Evolutionary conservation across 805 yeast species (phyloP).

Genomic region (Candida pseudofarinosa): DNA sequence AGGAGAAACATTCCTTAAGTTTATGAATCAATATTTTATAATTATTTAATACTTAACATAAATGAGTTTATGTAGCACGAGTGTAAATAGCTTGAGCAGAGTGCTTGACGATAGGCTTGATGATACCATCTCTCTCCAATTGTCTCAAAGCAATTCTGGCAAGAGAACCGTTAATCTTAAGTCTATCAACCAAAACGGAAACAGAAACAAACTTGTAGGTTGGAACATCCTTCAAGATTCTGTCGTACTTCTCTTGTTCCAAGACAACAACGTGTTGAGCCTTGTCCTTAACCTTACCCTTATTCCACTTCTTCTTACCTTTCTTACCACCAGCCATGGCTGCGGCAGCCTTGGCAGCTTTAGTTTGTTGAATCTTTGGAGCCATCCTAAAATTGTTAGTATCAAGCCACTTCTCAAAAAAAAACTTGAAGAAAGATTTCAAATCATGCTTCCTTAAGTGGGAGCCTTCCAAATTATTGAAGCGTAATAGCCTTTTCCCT

Average conservation of each 20-base stretch:
- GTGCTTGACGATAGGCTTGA: constrained; percentile 91
- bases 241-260: constrained; percentile 99
- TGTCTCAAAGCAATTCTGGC: constrained; percentile 98
- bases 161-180: constrained; percentile 97
- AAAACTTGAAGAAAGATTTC: too few relatives aligned
- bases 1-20: constrained; percentile 2
- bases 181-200: constrained; percentile 97
- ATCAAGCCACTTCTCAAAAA: constrained; percentile 3
- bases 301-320: constrained; percentile 99
- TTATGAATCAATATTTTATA: constrained; percentile 1
- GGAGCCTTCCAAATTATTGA: too few relatives aligned
- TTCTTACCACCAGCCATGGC: constrained; percentile 99
- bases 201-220: constrained; percentile 98
- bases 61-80: constrained; percentile 48
- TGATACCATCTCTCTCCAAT: constrained; percentile 91
- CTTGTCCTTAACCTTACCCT: constrained; percentile 99
- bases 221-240: constrained; percentile 98
- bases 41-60: constrained; percentile 3
- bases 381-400: constrained; percentile 67
- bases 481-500: too few relatives aligned
- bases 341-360: constrained; percentile 99
- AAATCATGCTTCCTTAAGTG: too few relatives aligned
- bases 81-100: constrained; percentile 96
- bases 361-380: constrained; percentile 98
- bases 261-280: constrained; percentile 96